phyloP scores from a whole-genome alignment of 2,329 filamentous ascomycete genomes.

The Paraconiothyrium sp. region DNA sequence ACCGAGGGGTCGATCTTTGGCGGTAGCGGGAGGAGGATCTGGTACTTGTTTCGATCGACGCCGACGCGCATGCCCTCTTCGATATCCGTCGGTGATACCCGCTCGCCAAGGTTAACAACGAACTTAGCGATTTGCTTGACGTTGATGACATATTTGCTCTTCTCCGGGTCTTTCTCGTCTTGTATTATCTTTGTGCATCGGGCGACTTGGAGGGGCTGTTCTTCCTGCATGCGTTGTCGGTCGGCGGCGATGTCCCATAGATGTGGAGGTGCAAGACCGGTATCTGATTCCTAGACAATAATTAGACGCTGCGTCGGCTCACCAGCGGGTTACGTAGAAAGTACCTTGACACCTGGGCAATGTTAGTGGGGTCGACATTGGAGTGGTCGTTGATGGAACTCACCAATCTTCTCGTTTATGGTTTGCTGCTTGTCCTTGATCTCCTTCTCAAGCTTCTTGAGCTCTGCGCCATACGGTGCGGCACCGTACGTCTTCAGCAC shows the following conservation, averaged over 20 bases:
- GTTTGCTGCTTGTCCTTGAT: conserved; percentile 99
- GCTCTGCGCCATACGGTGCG: conserved; percentile 88
- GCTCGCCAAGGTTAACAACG: conserved; percentile 95
- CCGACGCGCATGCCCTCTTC: conserved; percentile 99
- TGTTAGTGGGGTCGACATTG: conserved; percentile 27
- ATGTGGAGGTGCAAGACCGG: conserved; percentile 95
- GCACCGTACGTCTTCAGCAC: conserved; percentile 99
- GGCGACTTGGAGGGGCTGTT: conserved; percentile 96
- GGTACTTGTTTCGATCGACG: conserved; percentile 98
- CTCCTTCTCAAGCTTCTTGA: conserved; percentile 98
- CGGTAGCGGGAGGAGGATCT: conserved; percentile 93
- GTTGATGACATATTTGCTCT: conserved; percentile 99
- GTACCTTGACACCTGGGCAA: conserved; percentile 70
- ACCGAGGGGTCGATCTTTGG: conserved; percentile 99
- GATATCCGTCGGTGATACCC: conserved; percentile 97
- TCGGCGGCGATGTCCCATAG: conserved; percentile 99
- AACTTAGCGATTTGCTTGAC: conserved; percentile 99
- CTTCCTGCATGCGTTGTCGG: conserved; percentile 97
- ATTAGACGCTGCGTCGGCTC: conserved; percentile 19
- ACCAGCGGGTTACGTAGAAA: background rate
- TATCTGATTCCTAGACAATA: conserved; percentile 84
- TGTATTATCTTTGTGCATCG: conserved; percentile 99
- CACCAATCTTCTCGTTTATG: conserved; percentile 96
- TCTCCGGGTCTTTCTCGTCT: conserved; percentile 93
- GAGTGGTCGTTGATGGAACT: conserved; percentile 21